Evolutionary conservation across 805 yeast genomes (phyloP).

Genomic region (Maudiozyma turicensis): DNA sequence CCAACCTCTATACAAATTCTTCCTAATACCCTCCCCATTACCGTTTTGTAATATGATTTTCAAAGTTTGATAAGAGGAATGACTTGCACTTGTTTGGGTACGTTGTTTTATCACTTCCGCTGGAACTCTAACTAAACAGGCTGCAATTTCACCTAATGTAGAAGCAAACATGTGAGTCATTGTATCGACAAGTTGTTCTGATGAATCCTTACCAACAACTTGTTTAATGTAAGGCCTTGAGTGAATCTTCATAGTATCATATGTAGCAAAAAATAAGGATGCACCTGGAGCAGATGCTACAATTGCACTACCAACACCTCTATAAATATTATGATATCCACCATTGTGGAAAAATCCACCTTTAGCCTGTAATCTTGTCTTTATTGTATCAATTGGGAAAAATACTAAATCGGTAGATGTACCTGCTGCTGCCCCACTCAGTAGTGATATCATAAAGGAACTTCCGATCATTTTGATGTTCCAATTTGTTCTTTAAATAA

Average conservation of each 20-base stretch:
- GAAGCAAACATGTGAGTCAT: slow-evolving; percentile 79
- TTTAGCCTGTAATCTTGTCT: slow-evolving; percentile 88
- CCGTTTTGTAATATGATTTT: slow-evolving; percentile 49
- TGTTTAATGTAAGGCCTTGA: slow-evolving; percentile 32
- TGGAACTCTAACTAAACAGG: slow-evolving; percentile 91
- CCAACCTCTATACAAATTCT: slow-evolving; percentile 90
- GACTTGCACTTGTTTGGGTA: slow-evolving; percentile 60
- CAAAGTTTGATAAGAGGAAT: slow-evolving; percentile 59
- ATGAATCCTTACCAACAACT: slow-evolving; percentile 7
- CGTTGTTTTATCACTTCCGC: slow-evolving; percentile 94
- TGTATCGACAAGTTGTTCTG: slow-evolving; percentile 31
- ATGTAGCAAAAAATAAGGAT: slow-evolving; percentile 68
- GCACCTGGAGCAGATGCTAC: slow-evolving; percentile 93
- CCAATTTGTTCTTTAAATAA: too few relatives aligned
- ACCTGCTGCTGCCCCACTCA: slow-evolving; percentile 92
- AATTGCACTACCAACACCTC: slow-evolving; percentile 88
- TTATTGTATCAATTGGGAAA: slow-evolving; percentile 92
- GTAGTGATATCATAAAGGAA: slow-evolving; percentile 23
- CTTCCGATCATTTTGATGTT: neutral
- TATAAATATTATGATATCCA: slow-evolving; percentile 83
- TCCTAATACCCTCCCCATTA: slow-evolving; percentile 66
- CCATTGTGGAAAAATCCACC: slow-evolving; percentile 93
- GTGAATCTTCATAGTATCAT: slow-evolving; percentile 58
- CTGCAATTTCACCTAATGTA: slow-evolving; percentile 82
- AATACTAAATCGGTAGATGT: slow-evolving; percentile 90